A percentile compares a stretch with the other conserved stretches of the same genome.
These are phyloP conservation scores for Phlegmacium glaucopus DNA, from an alignment of 768 basidiomycete genomes.

Conservation along the genomic window DNA sequence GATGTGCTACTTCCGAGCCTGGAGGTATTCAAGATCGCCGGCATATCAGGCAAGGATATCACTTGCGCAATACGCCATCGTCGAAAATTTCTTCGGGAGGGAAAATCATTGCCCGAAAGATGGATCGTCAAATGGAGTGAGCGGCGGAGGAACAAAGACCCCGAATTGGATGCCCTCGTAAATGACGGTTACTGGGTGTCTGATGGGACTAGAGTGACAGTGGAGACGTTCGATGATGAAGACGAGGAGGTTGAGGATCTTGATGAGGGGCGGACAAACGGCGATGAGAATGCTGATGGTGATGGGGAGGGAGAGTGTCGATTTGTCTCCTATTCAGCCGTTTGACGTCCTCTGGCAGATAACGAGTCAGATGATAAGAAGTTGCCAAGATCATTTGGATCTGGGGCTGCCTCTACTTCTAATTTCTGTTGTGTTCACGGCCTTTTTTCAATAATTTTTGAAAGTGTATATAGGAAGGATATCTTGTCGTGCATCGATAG, in stretches of 20 bases:
- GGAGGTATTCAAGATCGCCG: slow-evolving; percentile 25
- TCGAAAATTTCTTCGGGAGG: background rate
- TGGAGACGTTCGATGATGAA: slow-evolving; percentile 29
- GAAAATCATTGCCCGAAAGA: slow-evolving; percentile 2
- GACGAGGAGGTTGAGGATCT: slow-evolving; percentile 27
- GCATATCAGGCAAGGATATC: slow-evolving; percentile 22
- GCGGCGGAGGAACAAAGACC: slow-evolving; percentile 29
- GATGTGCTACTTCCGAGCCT: slow-evolving; percentile 21
- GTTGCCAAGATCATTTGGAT: no score
- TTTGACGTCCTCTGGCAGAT: no score
- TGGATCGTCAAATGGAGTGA: slow-evolving; percentile 35
- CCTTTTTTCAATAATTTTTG: background rate
- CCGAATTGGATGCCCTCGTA: slow-evolving; percentile 35
- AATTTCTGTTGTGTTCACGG: no score
- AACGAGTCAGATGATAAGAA: no score
- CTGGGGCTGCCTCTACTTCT: background rate
- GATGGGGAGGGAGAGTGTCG: background rate
- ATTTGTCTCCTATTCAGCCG: no score
- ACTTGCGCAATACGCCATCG: slow-evolving; percentile 14
- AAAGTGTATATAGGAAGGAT: slow-evolving; percentile 6
- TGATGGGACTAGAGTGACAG: slow-evolving; percentile 15
- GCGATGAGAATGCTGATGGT: slow-evolving; percentile 13
- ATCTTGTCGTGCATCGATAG: no score
- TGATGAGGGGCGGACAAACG: slow-evolving; percentile 15
- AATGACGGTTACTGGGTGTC: slow-evolving; percentile 28